Base-by-base conservation (phyloP, 176 grass and related monocot genomes). In the Poa pratensis region DNA sequence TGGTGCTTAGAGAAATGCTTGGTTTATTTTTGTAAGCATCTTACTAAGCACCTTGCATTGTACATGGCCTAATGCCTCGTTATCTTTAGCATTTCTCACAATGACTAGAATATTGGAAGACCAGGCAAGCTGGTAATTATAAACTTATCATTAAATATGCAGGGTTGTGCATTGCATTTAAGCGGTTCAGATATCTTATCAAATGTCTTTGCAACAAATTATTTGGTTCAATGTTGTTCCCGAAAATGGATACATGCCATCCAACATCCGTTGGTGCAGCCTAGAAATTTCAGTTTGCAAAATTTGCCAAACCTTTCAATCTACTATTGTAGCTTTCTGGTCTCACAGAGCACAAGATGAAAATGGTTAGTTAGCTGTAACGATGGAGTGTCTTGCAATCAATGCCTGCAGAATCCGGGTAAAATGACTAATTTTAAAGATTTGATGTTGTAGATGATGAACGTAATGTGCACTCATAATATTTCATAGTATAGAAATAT, bases 31-130 rank as follows among this genome's bases (percentile, higher is more conserved):
- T 35, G 34, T 35, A 35, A 35, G 34, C 34, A 35, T 3, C 34
- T 35, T 35, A 35, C 34, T 35, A 35, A 35, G 34, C 34, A 35
- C 34, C 34, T 35, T 35, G 34, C 34, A 35, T 35, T 35, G 34
- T 35, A 35, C 34, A 35, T 35, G 34, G 34, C 28, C 28, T 30
- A 30, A 9, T 51, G 14, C 7, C 16, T 76, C 2, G 50, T 69
- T 89, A 43, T 85, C 72, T 77, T 82, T 23, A 28, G 59, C 71
- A 75, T 66, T 84, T 24, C 9, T 62, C 34, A 23, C 24, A 51
- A 69, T 4, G 28, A 61, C 52, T 53, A 77, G 9, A 75, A 40
- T 8, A 65, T 43, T 81, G 69, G 46, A 77, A 22, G 78, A 63
- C 52, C n/a, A 52, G 45, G 69, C 40, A 61, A 7, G n/a, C n/a